Conservation (phyloP, 2,329 filamentous ascomycete species). For the Paecilomyces fulvus region DNA sequence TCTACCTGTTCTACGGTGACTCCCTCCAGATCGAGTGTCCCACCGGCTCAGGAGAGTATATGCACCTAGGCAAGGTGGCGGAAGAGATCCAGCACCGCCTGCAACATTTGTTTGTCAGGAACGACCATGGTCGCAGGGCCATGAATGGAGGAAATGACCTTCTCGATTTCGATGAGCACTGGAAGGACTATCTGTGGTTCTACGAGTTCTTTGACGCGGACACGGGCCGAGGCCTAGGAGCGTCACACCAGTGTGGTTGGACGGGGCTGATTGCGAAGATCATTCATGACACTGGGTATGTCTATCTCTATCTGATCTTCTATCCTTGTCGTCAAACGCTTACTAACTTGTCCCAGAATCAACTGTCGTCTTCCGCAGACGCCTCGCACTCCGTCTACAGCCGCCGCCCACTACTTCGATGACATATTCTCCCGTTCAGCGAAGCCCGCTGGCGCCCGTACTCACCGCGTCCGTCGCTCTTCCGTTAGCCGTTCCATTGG, state of each 20-base stretch:
- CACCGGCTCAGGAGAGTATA: slow-evolving; percentile 83
- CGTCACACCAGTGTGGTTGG: slow-evolving; percentile 94
- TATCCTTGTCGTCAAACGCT: background rate
- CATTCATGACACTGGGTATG: slow-evolving; percentile 95
- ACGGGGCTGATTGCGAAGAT: slow-evolving; percentile 91
- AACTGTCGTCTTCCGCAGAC: slow-evolving; percentile 89
- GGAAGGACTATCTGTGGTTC: slow-evolving; percentile 93
- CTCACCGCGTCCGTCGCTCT: slow-evolving; percentile 60
- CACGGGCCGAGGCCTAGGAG: slow-evolving; percentile 76
- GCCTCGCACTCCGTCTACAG: slow-evolving; percentile 73
- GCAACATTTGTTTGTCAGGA: slow-evolving; percentile 80
- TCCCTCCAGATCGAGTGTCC: slow-evolving; percentile 86
- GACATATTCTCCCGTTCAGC: slow-evolving; percentile 62
- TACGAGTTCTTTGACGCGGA: slow-evolving; percentile 97
- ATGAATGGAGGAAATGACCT: slow-evolving; percentile 79
- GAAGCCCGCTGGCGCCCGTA: slow-evolving; percentile 37
- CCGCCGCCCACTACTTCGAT: slow-evolving; percentile 91
- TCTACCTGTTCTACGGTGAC: slow-evolving; percentile 92
- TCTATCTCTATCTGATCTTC: slow-evolving; percentile 8
- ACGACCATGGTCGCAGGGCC: slow-evolving; percentile 76
- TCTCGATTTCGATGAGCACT: slow-evolving; percentile 84
- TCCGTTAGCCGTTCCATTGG: slow-evolving; percentile 79
- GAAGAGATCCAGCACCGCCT: slow-evolving; percentile 92
- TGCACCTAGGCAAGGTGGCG: slow-evolving; percentile 91
- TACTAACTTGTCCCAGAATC: slow-evolving; percentile 52